A percentile compares a stretch with the other conserved stretches of the same genome.
phyloP scores from a whole-genome alignment of 2,329 filamentous ascomycete genomes.

The Talaromyces piceae region DNA sequence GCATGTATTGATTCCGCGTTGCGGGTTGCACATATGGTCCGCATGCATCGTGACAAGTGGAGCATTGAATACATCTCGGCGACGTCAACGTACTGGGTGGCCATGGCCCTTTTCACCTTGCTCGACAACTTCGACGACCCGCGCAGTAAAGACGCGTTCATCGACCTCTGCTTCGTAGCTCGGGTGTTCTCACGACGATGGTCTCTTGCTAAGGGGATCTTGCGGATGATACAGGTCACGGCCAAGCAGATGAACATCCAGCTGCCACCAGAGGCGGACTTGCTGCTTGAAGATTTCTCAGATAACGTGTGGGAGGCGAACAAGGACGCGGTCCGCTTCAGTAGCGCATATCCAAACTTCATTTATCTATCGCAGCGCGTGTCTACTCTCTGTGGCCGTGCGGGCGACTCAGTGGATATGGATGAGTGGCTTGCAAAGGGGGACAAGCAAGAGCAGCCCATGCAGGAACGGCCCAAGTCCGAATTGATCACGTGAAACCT shows the following conservation, averaged over 20 bases:
- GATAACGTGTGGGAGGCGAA: slow-evolving; percentile 11
- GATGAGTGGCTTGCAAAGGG: slow-evolving; percentile 15
- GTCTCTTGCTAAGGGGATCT: slow-evolving; percentile 14
- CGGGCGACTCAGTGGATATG: slow-evolving; percentile 11
- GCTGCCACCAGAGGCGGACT: slow-evolving; percentile 18
- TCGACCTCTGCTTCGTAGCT: slow-evolving; percentile 18
- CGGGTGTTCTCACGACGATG: slow-evolving; percentile 20
- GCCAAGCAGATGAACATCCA: slow-evolving; percentile 14
- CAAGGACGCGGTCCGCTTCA: slow-evolving; percentile 13
- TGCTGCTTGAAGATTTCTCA: slow-evolving; percentile 19
- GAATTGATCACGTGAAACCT: not conserved
- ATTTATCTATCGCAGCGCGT: slow-evolving; percentile 10
- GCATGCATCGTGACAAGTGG: slow-evolving; percentile 22
- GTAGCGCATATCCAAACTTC: slow-evolving; percentile 17
- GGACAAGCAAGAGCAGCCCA: slow-evolving; percentile 8
- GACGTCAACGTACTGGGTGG: slow-evolving; percentile 23
- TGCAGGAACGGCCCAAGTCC: slow-evolving; percentile 4
- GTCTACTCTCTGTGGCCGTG: not conserved
- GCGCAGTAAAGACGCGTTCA: slow-evolving; percentile 19
- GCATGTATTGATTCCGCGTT: slow-evolving; percentile 20
- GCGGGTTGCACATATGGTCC: slow-evolving; percentile 20
- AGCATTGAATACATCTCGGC: slow-evolving; percentile 25
- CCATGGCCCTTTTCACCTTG: slow-evolving; percentile 22
- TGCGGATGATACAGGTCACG: slow-evolving; percentile 18
- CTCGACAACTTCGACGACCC: slow-evolving; percentile 18